Evolutionary conservation across 139 green algal genomes (phyloP), one percentile per base, ranked within the genome.

Genomic region (Ulvella scutata): DNA sequence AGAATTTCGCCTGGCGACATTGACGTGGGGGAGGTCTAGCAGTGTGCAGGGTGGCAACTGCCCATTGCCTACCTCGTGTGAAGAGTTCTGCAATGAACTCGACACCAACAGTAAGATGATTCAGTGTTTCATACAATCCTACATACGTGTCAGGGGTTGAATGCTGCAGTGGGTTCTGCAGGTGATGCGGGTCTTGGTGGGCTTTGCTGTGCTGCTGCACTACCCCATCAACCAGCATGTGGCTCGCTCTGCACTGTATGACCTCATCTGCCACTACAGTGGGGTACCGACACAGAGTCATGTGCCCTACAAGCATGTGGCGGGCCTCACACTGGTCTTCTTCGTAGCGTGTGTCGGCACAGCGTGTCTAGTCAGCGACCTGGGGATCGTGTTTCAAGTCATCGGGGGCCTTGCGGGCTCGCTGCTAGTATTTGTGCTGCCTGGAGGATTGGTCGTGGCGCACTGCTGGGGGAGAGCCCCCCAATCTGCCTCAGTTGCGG

Each of bases 201-300:
- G 51, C 51, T 67, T 67, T 29, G 51, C 51, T 26, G 51, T 67
- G 51, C 51, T 67, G 51, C 51, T 67, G 10, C 51, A 67, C 51
- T 67, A 67, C 51, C 51, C 51, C n/a, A 67, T 67, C 17, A 67
- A 67, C 51, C 51, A 67, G 51, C 51, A 67, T 26, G 51, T 67
- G n/a, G 51, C 51, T 1, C 51, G 51, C 9, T 67, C 51, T 6
- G 51, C 51, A 26, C 51, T 67, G 13, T 67, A 67, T 26, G 51
- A 67, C 17, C 51, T 67, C 2, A 23, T 10, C 9, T 34, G 51
- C 51, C 51, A 26, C 9, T 67, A 67, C 51, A 23, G n/a, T 1
- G 51, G 51, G n/a, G 33, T 67, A 13, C 51, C 31, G 51, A 23
- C 17, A 26, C 31, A 67, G 51, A 26, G 33, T 26, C 51, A 67